Evolutionary conservation across 192 early-diverging fungal genomes (phyloP).

Genomic region (Entomortierella parvispora): DNA sequence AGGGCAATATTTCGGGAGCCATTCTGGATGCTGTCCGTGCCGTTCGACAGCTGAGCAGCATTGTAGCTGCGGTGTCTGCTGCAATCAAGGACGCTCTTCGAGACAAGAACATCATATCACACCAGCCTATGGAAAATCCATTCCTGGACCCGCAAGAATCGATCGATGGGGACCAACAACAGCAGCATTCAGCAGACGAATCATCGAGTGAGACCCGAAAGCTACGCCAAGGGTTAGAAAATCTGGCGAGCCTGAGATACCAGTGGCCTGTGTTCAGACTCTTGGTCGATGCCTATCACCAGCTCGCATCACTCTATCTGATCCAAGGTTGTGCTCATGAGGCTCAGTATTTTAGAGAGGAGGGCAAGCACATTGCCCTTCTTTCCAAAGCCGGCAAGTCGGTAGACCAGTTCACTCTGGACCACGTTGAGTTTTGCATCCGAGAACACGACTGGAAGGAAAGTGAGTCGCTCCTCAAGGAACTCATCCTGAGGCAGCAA

Average conservation of each 20-base stretch:
- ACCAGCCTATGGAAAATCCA: conserved; percentile 29
- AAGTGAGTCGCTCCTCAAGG: conserved; percentile 51
- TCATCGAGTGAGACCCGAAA: conserved; percentile 1
- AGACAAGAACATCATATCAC: conserved; percentile 10
- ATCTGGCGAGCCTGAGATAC: conserved; percentile 19
- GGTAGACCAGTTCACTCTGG: conserved; percentile 53
- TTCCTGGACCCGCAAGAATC: conserved; percentile 18
- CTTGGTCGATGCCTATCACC: conserved; percentile 58
- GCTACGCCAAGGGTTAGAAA: conserved; percentile 19
- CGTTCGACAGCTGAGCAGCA: conserved; percentile 40
- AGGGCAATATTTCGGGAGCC: conserved; percentile 55
- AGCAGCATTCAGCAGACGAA: not conserved
- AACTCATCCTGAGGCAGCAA: conserved; percentile 43
- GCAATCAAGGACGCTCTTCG: conserved; percentile 17
- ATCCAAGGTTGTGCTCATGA: conserved; percentile 68
- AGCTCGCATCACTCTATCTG: conserved; percentile 62
- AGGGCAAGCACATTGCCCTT: conserved; percentile 66
- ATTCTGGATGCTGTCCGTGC: conserved; percentile 49
- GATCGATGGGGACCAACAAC: not conserved
- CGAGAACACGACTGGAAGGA: conserved; percentile 58
- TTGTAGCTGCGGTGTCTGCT: conserved; percentile 38
- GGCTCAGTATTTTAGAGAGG: conserved; percentile 69
- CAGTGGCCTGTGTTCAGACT: conserved; percentile 38
- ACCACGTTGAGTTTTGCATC: conserved; percentile 65
- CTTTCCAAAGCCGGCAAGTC: conserved; percentile 49